These are phyloP conservation scores for Marasmius fiardii DNA, from an alignment of 1,284 basidiomycete species.

Conservation along the genomic window DNA sequence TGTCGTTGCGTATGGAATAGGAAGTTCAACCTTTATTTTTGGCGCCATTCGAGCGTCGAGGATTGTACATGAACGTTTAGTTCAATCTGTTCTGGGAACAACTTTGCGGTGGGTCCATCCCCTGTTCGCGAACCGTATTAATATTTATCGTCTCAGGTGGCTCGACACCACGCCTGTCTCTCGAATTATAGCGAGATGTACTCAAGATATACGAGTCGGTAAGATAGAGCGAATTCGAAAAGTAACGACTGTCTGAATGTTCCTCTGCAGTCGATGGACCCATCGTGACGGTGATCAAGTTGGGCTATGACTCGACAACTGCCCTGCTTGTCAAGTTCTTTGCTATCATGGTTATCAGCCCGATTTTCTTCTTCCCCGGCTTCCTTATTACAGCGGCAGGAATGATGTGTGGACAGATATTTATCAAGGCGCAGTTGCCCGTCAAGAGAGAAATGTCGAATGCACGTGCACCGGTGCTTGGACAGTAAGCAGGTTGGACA, in stretches of 20 bases:
- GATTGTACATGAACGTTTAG: constrained; percentile 17
- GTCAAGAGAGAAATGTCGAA: constrained; percentile 65
- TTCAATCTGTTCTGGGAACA: constrained; percentile 21
- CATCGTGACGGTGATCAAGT: constrained; percentile 13
- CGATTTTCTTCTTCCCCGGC: constrained; percentile 29
- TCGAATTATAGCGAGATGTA: background rate
- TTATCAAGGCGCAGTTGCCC: constrained; percentile 59
- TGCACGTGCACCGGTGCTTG: constrained; percentile 53
- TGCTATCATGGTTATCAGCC: constrained; percentile 39
- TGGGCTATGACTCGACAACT: constrained; percentile 17
- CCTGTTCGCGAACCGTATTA: background rate
- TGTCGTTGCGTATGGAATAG: constrained; percentile 2
- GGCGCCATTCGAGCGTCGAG: constrained; percentile 18
- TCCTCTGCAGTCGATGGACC: constrained; percentile 18
- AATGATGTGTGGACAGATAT: constrained; percentile 25
- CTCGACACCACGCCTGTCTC: too few relatives aligned
- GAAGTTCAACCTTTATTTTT: constrained; percentile 12
- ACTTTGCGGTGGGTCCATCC: constrained; percentile 15
- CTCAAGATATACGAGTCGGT: background rate
- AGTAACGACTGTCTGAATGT: background rate
- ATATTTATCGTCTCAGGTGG: background rate
- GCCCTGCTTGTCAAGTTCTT: constrained; percentile 30
- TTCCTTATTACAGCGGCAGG: constrained; percentile 34
- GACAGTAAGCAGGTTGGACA: constrained; percentile 29
- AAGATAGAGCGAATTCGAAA: background rate